phyloP scores from a whole-genome alignment of 805 yeast species.

The Candida morakotiae region DNA sequence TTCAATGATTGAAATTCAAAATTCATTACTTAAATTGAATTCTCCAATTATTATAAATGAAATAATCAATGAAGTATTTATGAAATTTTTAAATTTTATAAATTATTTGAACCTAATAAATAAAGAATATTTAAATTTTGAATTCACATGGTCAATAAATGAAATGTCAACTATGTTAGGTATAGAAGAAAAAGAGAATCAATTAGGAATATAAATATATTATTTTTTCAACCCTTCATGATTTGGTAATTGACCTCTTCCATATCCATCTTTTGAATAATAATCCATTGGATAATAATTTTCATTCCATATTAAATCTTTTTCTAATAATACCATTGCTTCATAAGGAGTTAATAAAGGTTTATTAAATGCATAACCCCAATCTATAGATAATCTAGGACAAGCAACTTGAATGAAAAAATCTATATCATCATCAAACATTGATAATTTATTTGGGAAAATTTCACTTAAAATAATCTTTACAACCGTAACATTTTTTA shows the following conservation, averaged over 20 bases:
- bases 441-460: constrained; percentile 85
- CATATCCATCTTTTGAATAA: constrained; percentile 85
- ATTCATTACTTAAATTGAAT: constrained; percentile 49
- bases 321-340: constrained; percentile 81
- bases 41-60: constrained; percentile 62
- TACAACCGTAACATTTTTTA: constrained; percentile 63
- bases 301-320: constrained; percentile 63
- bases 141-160: constrained; percentile 49
- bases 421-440: constrained; percentile 90
- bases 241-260: constrained; percentile 73
- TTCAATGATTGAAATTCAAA: constrained; percentile 59
- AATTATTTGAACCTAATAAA: constrained; percentile 34
- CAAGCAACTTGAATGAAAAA: constrained; percentile 97
- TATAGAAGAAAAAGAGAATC: constrained; percentile 47
- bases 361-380: constrained; percentile 96
- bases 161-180: constrained; percentile 74
- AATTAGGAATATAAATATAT: too few species aligned
- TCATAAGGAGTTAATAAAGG: constrained; percentile 95
- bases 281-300: constrained; percentile 93
- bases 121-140: constrained; percentile 28
- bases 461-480: constrained; percentile 87
- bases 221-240: constrained; percentile 16
- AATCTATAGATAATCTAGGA: constrained; percentile 91
- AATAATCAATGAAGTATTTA: constrained; percentile 47
- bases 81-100: constrained; percentile 47